A percentile compares a stretch with the other conserved stretches of the same genome.
Evolutionary conservation across 495 filamentous ascomycete species (phyloP).

Genomic region (Mycothermus thermophilus): DNA sequence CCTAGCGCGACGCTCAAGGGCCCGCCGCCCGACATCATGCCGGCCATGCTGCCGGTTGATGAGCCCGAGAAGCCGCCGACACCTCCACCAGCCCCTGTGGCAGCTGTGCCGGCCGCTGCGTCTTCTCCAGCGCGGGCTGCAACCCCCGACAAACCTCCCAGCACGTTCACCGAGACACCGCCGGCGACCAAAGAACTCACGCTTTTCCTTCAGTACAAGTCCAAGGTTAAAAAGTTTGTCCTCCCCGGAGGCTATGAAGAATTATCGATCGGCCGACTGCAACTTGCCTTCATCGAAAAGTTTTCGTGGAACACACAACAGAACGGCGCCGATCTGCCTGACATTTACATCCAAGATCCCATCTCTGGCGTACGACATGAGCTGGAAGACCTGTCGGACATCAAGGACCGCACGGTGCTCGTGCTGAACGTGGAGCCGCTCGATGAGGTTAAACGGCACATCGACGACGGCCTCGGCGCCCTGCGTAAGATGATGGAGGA

Average conservation of each 20-base stretch:
- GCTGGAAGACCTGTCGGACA: constrained; percentile 83
- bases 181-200: constrained; percentile 80
- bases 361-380: constrained; percentile 91
- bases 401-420: constrained; percentile 88
- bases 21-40: constrained; percentile 26
- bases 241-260: constrained; percentile 70
- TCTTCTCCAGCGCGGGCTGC: constrained; percentile 10
- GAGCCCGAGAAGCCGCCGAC: constrained; percentile 18
- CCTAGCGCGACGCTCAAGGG: constrained; percentile 40
- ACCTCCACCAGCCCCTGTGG: constrained; percentile 5
- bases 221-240: constrained; percentile 91
- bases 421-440: constrained; percentile 89
- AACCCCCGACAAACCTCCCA: constrained; percentile 29
- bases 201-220: constrained; percentile 93
- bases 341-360: constrained; percentile 95
- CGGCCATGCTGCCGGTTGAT: constrained; percentile 16
- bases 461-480: constrained; percentile 81
- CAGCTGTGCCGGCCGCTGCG: constrained; percentile 2
- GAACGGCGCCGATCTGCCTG: constrained; percentile 83
- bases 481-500: constrained; percentile 68
- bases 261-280: constrained; percentile 71
- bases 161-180: constrained; percentile 43
- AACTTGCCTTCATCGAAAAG: constrained; percentile 97
- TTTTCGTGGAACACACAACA: constrained; percentile 96
- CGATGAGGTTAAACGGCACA: constrained; percentile 91